phyloP scores from a whole-genome alignment of 169 alveolate species.

The Cyclospora cayetanensis region DNA sequence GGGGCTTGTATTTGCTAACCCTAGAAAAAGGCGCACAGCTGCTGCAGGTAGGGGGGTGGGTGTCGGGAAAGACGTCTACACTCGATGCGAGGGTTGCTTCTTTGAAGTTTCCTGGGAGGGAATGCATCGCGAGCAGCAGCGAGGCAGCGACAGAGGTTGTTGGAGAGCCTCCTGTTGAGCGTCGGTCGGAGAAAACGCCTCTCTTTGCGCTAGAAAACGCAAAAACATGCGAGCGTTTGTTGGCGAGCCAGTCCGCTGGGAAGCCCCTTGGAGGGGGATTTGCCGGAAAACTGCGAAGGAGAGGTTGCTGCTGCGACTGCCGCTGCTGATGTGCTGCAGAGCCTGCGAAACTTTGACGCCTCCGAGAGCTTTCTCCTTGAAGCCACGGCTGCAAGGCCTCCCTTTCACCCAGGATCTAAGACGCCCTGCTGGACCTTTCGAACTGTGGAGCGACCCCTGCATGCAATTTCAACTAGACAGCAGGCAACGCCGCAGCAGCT shows the following conservation, averaged over 20 bases:
- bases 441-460: slow-evolving; percentile 32
- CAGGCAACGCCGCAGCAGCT: slow-evolving; percentile 33
- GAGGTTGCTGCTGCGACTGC: not conserved
- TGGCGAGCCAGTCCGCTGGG: no score
- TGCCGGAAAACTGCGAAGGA: no score
- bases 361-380: slow-evolving; percentile 60
- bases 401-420: slow-evolving; percentile 5
- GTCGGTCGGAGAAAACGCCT: no score
- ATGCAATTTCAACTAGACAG: slow-evolving; percentile 23
- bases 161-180: no score
- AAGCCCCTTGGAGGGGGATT: no score
- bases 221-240: no score
- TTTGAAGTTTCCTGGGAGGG: no score
- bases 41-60: slow-evolving; percentile 30
- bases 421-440: slow-evolving; percentile 43
- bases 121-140: no score
- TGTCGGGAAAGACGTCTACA: no score
- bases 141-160: no score
- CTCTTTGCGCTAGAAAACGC: no score
- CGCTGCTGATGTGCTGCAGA: slow-evolving; percentile 50
- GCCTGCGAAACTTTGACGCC: slow-evolving; percentile 47
- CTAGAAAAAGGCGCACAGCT: slow-evolving; percentile 54
- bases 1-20: slow-evolving; percentile 23
- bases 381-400: slow-evolving; percentile 30
- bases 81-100: no score